phyloP scores from a whole-genome alignment of 2,329 filamentous ascomycete species.

The Aspergillus melleus region DNA sequence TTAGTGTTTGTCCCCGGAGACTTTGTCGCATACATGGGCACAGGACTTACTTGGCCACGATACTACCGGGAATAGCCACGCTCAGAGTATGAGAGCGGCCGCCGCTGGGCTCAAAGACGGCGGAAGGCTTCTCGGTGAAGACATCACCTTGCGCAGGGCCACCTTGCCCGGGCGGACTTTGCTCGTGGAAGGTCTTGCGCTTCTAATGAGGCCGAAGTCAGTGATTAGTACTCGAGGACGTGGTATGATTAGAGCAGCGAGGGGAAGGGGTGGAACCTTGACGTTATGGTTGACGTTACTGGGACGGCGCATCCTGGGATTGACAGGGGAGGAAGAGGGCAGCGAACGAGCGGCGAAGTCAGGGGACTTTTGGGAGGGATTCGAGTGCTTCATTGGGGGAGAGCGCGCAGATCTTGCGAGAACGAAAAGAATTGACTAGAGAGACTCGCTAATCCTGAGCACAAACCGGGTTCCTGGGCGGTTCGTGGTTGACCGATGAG shows the following conservation, averaged over 20 bases:
- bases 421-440: not conserved
- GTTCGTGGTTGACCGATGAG: conserved; percentile 7
- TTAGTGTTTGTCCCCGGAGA: not conserved
- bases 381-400: not conserved
- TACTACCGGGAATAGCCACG: conserved; percentile 74
- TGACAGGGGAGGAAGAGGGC: not conserved
- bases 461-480: not conserved
- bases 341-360: not conserved
- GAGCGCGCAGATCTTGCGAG: not conserved
- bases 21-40: not conserved
- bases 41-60: conserved; percentile 66
- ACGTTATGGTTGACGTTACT: not conserved
- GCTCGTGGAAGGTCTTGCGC: conserved; percentile 20
- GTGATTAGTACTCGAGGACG: not conserved
- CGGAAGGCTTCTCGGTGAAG: conserved; percentile 67
- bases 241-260: not conserved
- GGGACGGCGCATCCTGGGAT: conserved; percentile 10
- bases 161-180: conserved; percentile 6
- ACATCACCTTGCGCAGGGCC: conserved; percentile 25
- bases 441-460: not conserved
- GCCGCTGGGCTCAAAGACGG: conserved; percentile 64
- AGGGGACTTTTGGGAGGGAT: not conserved
- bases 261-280: conserved; percentile 1
- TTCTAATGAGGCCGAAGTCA: conserved; percentile 12
- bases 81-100: conserved; percentile 73